Evolutionary conservation across 768 basidiomycete genomes (phyloP).

Genomic region (Strobilomyces confusus): DNA sequence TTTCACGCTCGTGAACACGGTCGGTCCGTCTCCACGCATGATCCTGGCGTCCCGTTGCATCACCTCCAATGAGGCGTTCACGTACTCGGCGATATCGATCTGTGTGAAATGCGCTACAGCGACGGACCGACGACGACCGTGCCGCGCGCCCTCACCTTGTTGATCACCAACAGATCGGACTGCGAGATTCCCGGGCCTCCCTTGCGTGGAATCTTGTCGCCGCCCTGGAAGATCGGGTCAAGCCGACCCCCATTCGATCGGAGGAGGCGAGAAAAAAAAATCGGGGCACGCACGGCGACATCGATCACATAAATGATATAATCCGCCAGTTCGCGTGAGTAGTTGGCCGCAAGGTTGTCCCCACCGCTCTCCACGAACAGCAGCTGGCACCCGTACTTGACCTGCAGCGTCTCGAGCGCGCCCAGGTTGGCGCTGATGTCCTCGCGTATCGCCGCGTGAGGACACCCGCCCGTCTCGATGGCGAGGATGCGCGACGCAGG

Average conservation of each 20-base stretch:
- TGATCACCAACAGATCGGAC: conserved; percentile 90
- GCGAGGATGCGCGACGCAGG: conserved; percentile 83
- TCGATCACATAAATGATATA: conserved; percentile 95
- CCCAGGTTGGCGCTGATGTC: conserved; percentile 98
- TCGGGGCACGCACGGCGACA: conserved; percentile 54
- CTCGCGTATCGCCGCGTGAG: conserved; percentile 96
- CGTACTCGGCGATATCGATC: conserved; percentile 92
- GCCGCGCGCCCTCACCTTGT: conserved; percentile 61
- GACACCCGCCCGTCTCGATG: conserved; percentile 97
- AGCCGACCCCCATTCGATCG: background rate
- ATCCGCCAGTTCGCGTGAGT: conserved; percentile 93
- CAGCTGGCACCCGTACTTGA: conserved; percentile 83
- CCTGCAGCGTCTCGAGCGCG: conserved; percentile 91
- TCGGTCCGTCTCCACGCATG: conserved; percentile 95
- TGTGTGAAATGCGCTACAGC: conserved; percentile 30
- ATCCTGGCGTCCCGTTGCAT: conserved; percentile 91
- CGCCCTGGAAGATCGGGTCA: conserved; percentile 54
- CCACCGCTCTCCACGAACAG: conserved; percentile 96
- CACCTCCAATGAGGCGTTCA: conserved; percentile 88
- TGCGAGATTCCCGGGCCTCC: conserved; percentile 97
- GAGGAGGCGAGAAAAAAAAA: background rate
- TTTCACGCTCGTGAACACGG: conserved; percentile 84
- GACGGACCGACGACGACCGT: background rate
- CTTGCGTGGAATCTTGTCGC: conserved; percentile 97
- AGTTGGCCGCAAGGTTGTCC: conserved; percentile 96